Percentiles rank a stretch among this genome's conserved stretches.
These are phyloP conservation scores for Kodamaea sp. DNA, from an alignment of 1,139 yeast genomes.

Conservation along the genomic window DNA sequence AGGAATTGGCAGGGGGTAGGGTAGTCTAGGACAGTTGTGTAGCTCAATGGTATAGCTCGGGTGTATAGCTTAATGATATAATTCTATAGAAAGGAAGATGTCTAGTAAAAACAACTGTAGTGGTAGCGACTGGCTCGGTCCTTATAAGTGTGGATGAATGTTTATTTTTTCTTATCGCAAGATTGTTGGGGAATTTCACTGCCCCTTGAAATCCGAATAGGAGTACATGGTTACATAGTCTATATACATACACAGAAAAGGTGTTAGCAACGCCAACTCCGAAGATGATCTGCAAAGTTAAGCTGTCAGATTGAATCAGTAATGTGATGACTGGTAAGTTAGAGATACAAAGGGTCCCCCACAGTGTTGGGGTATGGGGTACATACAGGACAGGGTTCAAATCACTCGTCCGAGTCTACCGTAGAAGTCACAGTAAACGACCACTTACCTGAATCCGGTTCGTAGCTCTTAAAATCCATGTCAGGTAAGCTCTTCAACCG, in stretches of 20 bases:
- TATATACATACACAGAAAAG: background rate
- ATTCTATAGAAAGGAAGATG: too few species aligned
- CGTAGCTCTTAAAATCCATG: constrained; percentile 72
- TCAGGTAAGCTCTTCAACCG: constrained; percentile 62
- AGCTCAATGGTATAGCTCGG: too few species aligned
- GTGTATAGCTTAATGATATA: too few species aligned
- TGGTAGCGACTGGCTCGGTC: background rate
- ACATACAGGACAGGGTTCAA: too few species aligned
- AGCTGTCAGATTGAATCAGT: too few species aligned
- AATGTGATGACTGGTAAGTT: too few species aligned
- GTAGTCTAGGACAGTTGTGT: too few species aligned
- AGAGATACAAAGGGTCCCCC: too few species aligned
- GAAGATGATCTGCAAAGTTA: too few species aligned
- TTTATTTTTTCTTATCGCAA: background rate
- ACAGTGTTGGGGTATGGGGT: too few species aligned
- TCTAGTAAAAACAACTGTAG: background rate
- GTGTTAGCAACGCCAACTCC: too few species aligned
- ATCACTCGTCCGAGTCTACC: constrained; percentile 1
- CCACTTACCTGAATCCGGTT: constrained; percentile 82
- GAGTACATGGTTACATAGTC: background rate
- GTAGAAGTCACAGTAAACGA: constrained; percentile 49
- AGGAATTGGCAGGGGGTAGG: too few species aligned
- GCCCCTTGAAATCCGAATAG: background rate
- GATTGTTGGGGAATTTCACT: background rate
- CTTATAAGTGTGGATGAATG: background rate